phyloP scores from a whole-genome alignment of 768 basidiomycete species.

The Tubosaeta sp. region DNA sequence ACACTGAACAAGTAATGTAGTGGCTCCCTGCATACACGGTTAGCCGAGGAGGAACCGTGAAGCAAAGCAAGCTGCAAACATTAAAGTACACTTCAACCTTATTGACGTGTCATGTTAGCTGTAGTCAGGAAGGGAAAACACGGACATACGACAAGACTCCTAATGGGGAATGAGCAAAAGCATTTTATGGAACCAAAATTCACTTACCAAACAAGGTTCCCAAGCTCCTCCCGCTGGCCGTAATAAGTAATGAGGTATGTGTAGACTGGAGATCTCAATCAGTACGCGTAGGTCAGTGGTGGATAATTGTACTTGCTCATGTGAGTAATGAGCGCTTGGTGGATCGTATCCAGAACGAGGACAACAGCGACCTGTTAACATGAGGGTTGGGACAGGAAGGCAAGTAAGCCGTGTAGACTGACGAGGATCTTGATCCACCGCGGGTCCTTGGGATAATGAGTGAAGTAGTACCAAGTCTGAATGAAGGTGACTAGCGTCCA shows the following conservation, averaged over 20 bases:
- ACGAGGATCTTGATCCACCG: slow-evolving; percentile 49
- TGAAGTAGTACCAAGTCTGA: slow-evolving; percentile 54
- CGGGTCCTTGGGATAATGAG: slow-evolving; percentile 43
- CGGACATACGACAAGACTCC: slow-evolving; percentile 22
- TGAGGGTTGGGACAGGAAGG: not conserved
- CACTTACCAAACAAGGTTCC: slow-evolving; percentile 40
- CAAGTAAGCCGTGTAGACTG: slow-evolving; percentile 9
- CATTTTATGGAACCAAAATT: not conserved
- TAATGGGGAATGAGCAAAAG: slow-evolving; percentile 4
- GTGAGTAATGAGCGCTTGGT: slow-evolving; percentile 53
- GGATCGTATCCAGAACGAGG: slow-evolving; percentile 47
- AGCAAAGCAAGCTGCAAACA: slow-evolving; percentile 16
- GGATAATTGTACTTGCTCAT: slow-evolving; percentile 30
- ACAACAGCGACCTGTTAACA: slow-evolving; percentile 51
- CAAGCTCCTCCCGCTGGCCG: slow-evolving; percentile 26
- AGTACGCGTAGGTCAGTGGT: not conserved
- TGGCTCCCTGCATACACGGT: slow-evolving; percentile 30
- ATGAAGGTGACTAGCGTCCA: slow-evolving; percentile 44
- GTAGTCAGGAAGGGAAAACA: not conserved
- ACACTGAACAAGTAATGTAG: slow-evolving; percentile 49
- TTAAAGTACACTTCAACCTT: slow-evolving; percentile 50
- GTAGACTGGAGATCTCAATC: slow-evolving; percentile 35
- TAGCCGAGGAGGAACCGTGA: not conserved
- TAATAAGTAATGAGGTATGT: slow-evolving; percentile 45
- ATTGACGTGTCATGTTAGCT: slow-evolving; percentile 5